These are phyloP conservation scores for Clonostachys byssicola DNA, from an alignment of 2,329 filamentous ascomycete species.

Conservation along the genomic window DNA sequence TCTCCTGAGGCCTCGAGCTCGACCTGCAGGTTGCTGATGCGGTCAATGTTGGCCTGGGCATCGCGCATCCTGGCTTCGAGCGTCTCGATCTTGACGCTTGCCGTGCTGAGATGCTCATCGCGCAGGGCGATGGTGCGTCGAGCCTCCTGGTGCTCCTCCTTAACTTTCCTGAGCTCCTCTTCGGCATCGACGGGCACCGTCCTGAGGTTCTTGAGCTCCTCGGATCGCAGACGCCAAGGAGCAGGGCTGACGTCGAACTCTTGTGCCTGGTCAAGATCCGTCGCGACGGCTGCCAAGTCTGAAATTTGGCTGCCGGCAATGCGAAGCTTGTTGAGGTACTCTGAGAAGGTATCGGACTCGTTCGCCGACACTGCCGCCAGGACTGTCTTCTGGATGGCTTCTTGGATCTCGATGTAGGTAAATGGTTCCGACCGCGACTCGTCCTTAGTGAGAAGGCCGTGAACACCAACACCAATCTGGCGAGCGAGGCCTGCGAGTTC, in stretches of 20 bases:
- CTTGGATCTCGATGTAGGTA: slow-evolving; percentile 62
- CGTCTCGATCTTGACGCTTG: slow-evolving; percentile 88
- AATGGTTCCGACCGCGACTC: slow-evolving; percentile 67
- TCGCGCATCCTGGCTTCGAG: slow-evolving; percentile 85
- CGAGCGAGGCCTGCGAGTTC: slow-evolving; percentile 64
- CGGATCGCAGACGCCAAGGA: slow-evolving; percentile 80
- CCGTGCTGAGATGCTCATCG: slow-evolving; percentile 81
- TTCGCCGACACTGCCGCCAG: slow-evolving; percentile 42
- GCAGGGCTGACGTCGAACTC: slow-evolving; percentile 74
- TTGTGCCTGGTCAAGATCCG: slow-evolving; percentile 66
- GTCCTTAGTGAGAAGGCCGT: slow-evolving; percentile 60
- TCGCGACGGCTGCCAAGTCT: slow-evolving; percentile 66
- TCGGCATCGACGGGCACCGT: slow-evolving; percentile 77
- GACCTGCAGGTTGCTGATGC: slow-evolving; percentile 61
- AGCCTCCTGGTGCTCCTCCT: slow-evolving; percentile 75
- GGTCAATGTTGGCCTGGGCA: slow-evolving; percentile 70
- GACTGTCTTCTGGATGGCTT: slow-evolving; percentile 52
- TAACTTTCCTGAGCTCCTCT: slow-evolving; percentile 76
- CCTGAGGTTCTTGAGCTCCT: slow-evolving; percentile 79
- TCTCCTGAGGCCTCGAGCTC: slow-evolving; percentile 49
- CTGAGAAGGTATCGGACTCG: slow-evolving; percentile 67
- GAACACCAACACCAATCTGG: slow-evolving; percentile 62
- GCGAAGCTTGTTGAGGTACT: slow-evolving; percentile 64
- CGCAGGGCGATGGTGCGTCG: slow-evolving; percentile 67
- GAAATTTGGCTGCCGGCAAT: slow-evolving; percentile 59